Evolutionary conservation across 2,329 filamentous ascomycete species (phyloP).

Genomic region (Botrytis tulipae): DNA sequence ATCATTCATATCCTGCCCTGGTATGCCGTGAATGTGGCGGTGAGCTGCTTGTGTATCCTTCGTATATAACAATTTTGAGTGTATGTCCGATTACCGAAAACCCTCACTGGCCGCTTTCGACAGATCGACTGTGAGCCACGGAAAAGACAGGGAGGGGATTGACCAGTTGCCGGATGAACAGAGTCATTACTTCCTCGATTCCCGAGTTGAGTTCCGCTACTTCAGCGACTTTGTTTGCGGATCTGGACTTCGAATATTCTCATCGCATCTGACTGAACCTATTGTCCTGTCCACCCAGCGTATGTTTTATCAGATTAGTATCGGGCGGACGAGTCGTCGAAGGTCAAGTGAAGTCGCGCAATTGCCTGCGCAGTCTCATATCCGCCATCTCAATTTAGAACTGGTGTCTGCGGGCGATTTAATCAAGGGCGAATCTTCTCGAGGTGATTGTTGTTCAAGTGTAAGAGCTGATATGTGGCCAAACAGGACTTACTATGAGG

Average conservation of each 20-base stretch:
- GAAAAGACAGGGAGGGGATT: background rate
- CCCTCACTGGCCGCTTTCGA: background rate
- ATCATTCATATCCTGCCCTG: background rate
- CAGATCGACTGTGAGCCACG: background rate
- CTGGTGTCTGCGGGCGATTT: background rate
- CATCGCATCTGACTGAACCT: background rate
- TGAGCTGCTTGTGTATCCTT: background rate
- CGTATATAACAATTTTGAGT: background rate
- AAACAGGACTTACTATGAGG: background rate
- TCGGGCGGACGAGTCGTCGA: background rate
- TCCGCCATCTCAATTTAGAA: background rate
- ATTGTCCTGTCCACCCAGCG: background rate
- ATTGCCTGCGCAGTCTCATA: background rate
- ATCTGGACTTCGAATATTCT: background rate
- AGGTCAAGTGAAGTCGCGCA: background rate
- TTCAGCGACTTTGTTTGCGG: background rate
- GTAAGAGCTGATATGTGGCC: background rate
- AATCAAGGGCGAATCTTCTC: background rate
- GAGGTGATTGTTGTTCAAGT: background rate
- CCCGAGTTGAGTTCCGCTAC: background rate
- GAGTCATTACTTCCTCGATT: background rate
- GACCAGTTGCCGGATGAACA: background rate
- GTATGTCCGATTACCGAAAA: no score
- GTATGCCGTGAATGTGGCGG: background rate
- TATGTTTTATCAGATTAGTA: background rate